Evolutionary conservation across 805 yeast species (phyloP), one percentile per base, ranked within the genome.

Genomic region (Metschnikowia similis): DNA sequence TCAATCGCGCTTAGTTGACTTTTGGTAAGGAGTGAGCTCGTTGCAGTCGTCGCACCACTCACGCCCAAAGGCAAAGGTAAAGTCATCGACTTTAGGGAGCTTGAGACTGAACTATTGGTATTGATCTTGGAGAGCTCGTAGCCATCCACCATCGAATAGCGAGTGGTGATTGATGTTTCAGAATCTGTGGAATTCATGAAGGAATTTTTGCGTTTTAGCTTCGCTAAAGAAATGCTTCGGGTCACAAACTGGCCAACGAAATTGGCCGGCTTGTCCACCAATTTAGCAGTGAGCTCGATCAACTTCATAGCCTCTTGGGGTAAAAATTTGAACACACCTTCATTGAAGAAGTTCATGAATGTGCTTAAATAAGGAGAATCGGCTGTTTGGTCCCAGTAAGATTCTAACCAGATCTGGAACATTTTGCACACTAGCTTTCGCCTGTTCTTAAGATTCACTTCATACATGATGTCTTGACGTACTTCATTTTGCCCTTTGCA

Each of bases 391-490:
- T 83, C 81, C 97, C 97, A 92, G 63, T 86, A 90, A 46, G 94
- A 84, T 65, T 89, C 96, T 65, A 92, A 69, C 99, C 99, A 92
- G 34, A 81, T 71, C 63, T 83, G 87, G 62, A 90, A 80, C 64
- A 85, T 75, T 55, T 79, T 81, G 56, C 85, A 81, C 36, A 89
- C 82, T 42, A 85, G 67, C 53, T 82, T 80, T 61, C 92, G 72
- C 63, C 94, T 76, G 54, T 76, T 83, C 58, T 79, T 82, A 36
- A 81, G 55, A 55, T 59, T 65, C 8, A 71, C 62, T 43, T 69
- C 72, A 34, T 51, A 48, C 51, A 65, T 62, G 4, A 62, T 53
- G 35, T 67, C 67, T 3, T 70, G 73, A 41, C 64, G 67, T 6
- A 70, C 72, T 34, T 64, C 69, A 9, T 35, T 37, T 36, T 62